These are phyloP conservation scores for Prosopis cineraria DNA, from an alignment of 306 rosid genomes.

Conservation along the genomic window DNA sequence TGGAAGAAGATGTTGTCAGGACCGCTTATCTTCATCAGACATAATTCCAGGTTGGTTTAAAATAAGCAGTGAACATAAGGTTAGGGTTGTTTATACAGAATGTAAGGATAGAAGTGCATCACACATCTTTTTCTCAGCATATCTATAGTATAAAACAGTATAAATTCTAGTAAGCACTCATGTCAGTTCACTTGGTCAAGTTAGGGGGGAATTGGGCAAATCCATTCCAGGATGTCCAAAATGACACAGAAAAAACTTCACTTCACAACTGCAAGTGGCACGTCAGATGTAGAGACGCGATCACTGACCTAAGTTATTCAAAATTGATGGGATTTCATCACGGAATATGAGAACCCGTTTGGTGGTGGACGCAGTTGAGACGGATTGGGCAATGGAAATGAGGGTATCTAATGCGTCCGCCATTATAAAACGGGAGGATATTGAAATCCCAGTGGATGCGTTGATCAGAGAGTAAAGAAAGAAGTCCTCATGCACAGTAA, in stretches of 20 bases:
- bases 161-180: neutral
- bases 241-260: neutral
- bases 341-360: conserved; percentile 74
- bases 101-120: neutral
- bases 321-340: conserved; percentile 61
- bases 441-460: conserved; percentile 11
- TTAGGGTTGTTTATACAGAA: neutral
- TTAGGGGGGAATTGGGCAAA: neutral
- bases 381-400: conserved; percentile 54
- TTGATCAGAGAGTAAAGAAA: conserved; percentile 3
- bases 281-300: neutral
- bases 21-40: neutral
- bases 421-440: conserved; percentile 54
- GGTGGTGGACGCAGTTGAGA: conserved; percentile 68
- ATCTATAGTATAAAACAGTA: neutral
- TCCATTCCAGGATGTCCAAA: neutral
- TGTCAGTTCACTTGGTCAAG: conserved; percentile 1
- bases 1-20: neutral
- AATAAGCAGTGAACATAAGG: neutral
- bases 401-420: conserved; percentile 66
- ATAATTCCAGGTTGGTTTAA: neutral
- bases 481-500: conserved; percentile 9
- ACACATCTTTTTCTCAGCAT: neutral
- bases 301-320: conserved; percentile 56
- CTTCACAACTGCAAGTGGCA: neutral